Evolutionary conservation across 352 stramenopile species (phyloP), one percentile per base, ranked within the genome.

Genomic region (Aphanomyces euteiches): DNA sequence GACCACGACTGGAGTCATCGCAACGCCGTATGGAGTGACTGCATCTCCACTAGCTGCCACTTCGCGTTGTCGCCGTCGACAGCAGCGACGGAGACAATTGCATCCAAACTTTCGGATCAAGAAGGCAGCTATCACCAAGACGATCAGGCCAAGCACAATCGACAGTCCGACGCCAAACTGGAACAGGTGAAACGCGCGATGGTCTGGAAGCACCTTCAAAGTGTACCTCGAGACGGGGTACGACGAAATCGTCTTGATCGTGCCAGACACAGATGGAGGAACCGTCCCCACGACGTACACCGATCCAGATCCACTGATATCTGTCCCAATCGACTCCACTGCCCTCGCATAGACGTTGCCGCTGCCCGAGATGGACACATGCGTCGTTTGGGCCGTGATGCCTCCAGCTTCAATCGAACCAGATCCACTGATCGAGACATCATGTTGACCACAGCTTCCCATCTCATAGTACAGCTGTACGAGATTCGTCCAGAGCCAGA

Each of bases 1-100:
- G n/a, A 58, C n/a, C 8, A 58, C 50, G 50, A 58, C 50, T 38
- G 50, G 50, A 34, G 50, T 58, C 50, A 19, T 58, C n/a, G 50
- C 50, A 19, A 58, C 50, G n/a, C 50, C 50, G 50, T 58, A 58
- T 13, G 50, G 50, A 58, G 37, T 58, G 28, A 10, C 50, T 21
- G 8, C 50, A 10, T 58, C 8, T 28, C 28, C 28, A 28, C 28
- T 28, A 28, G 28, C 28, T 0, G 28, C 28, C 8, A 1, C n/a
- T 19, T 58, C 8, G 28, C 37, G 8, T 1, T 1, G n/a, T 19
- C n/a, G 50, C 1, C 8, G 37, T 8, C n/a, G 8, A n/a, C 54
- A 37, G 34, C 34, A 37, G 13, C 54, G 54, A 40, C 21, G 34
- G 19, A 28, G 43, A 7, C 54, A n/a, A 37, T 17, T 10, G 54